Percentiles rank a stretch among this genome's conserved stretches.
phyloP scores from a whole-genome alignment of 768 basidiomycete species.

The Boletellus ananiceps region DNA sequence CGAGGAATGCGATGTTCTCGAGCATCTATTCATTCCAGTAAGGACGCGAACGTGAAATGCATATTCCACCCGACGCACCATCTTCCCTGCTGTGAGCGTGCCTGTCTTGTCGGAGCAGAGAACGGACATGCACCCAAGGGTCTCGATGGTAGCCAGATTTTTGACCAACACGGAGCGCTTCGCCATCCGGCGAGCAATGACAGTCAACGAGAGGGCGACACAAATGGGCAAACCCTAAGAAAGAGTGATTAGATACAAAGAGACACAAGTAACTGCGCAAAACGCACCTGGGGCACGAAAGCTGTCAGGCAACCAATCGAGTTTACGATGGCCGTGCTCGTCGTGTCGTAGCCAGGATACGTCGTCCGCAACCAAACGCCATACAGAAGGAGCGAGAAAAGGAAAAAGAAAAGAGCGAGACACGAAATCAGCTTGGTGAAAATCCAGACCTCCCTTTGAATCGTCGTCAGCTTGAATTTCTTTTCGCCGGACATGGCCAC shows the following conservation, averaged over 20 bases:
- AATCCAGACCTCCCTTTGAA: constrained; percentile 46
- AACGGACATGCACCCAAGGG: constrained; percentile 48
- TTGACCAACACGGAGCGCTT: constrained; percentile 47
- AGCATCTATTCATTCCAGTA: constrained; percentile 28
- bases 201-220: constrained; percentile 50
- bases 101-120: constrained; percentile 55
- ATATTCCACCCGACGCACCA: constrained; percentile 29
- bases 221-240: constrained; percentile 36
- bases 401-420: constrained; percentile 38
- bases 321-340: constrained; percentile 34
- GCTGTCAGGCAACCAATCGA: constrained; percentile 38
- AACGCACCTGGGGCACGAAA: constrained; percentile 37
- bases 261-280: not conserved
- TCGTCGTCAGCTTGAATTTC: constrained; percentile 43
- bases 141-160: constrained; percentile 50
- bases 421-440: constrained; percentile 50
- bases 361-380: constrained; percentile 38
- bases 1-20: constrained; percentile 36
- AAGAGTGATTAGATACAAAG: too few relatives aligned
- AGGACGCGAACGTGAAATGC: not conserved
- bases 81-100: constrained; percentile 45
- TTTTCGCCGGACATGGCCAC: constrained; percentile 48
- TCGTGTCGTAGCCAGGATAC: constrained; percentile 33
- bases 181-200: constrained; percentile 45
- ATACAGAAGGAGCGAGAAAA: constrained; percentile 36